Conservation (phyloP, 2,329 filamentous ascomycete genomes). For the Truncatella angustata region DNA sequence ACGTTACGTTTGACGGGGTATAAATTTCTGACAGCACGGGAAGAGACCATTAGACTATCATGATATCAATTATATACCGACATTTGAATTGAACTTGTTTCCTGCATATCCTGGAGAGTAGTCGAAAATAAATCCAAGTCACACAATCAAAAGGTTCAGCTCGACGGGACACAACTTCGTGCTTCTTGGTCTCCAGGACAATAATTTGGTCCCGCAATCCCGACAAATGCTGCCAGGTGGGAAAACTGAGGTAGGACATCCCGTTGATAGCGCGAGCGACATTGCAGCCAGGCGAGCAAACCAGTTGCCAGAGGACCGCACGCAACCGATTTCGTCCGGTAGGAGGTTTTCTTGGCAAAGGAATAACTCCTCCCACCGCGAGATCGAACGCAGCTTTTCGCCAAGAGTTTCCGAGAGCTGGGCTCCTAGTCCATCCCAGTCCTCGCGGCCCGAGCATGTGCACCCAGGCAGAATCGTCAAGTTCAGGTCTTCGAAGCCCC, state of each 20-base stretch:
- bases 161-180: background rate
- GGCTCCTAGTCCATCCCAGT: background rate
- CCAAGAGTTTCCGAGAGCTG: background rate
- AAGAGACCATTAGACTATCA: too few relatives aligned
- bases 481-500: background rate
- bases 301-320: background rate
- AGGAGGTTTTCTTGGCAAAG: background rate
- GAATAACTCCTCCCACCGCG: background rate
- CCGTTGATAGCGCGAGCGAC: background rate
- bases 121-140: too few relatives aligned
- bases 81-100: too few relatives aligned
- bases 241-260: background rate
- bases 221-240: background rate
- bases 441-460: background rate
- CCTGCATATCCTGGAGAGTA: too few relatives aligned
- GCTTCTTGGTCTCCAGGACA: background rate
- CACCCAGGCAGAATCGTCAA: background rate
- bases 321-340: background rate
- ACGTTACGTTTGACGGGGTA: too few relatives aligned
- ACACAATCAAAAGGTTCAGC: background rate
- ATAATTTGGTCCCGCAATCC: background rate
- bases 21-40: too few relatives aligned
- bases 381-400: background rate
- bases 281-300: background rate
- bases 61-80: too few relatives aligned